Evolutionary conservation across 345 rosid species (phyloP).

Genomic region (Microcos paniculata): DNA sequence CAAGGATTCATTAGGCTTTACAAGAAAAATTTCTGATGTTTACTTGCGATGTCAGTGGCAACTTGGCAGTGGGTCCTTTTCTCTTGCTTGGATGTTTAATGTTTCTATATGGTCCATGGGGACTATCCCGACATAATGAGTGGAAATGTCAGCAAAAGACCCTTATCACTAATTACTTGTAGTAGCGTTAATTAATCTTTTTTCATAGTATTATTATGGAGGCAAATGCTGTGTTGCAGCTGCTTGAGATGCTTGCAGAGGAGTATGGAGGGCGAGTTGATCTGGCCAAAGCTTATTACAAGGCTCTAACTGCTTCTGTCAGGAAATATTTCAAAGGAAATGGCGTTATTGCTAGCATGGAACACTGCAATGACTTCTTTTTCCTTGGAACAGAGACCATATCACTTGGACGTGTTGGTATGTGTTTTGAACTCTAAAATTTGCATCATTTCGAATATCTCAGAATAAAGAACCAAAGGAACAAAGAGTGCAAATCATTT

Average conservation of each 20-base stretch:
- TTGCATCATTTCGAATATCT: neutral
- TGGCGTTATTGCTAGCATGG: slow-evolving; percentile 96
- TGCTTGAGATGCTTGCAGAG: slow-evolving; percentile 84
- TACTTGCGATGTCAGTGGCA: too few relatives aligned
- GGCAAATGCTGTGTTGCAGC: slow-evolving; percentile 36
- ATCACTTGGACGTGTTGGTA: slow-evolving; percentile 89
- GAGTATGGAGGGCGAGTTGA: slow-evolving; percentile 87
- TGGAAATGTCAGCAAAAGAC: too few relatives aligned
- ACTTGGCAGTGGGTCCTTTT: too few relatives aligned
- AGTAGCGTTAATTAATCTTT: too few relatives aligned
- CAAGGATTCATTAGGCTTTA: too few relatives aligned
- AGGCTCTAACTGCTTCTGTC: slow-evolving; percentile 69
- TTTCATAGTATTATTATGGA: neutral
- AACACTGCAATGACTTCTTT: slow-evolving; percentile 94
- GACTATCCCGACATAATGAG: too few relatives aligned
- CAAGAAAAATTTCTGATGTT: too few relatives aligned
- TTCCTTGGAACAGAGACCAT: slow-evolving; percentile 91
- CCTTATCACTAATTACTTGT: too few relatives aligned
- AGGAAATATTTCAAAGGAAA: slow-evolving; percentile 81
- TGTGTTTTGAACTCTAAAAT: slow-evolving; percentile 2
- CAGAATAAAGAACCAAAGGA: neutral
- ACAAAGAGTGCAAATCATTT: neutral
- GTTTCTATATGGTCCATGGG: too few relatives aligned
- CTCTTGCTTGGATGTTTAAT: too few relatives aligned
- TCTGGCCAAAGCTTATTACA: slow-evolving; percentile 75